Base-by-base conservation (phyloP, 2,329 filamentous ascomycete species). In the Cytospora schulzeri region DNA sequence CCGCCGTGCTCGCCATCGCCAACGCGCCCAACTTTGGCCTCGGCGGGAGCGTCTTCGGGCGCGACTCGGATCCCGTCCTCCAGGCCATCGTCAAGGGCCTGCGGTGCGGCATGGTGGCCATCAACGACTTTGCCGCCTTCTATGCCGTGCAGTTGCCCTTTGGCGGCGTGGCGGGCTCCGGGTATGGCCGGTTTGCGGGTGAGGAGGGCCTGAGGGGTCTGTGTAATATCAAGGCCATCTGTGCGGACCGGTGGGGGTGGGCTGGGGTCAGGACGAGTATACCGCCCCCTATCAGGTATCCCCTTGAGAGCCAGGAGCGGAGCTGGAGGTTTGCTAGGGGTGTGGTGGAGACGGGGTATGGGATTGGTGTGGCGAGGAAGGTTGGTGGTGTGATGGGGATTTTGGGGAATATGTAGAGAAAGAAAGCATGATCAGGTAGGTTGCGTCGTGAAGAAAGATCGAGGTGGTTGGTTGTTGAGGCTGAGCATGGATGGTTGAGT, bases 61-160 rank as follows among this genome's bases (percentile, higher is more conserved):
- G 84, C 58, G 85, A 89, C 66, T 76, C 78, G 31, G 83, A 85
- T 63, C 80, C 81, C 1, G 83, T 86, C 57, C 80, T 97, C 1
- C 77, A 83, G 19, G 79, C 79, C 19, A 86, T 96, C 31, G 87
- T 94, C 1, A 77, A 77, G 24, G 85, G 87, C 28, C 83, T 97
- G 59, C 86, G 89, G 67, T 88, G 91, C 0, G 95, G 95, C 53
- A 97, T 97, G 91, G 91, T 98, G 0, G 88, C 92, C 28, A 86
- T 99, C 70, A 99, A 99, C 75, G 95, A 99, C 79, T 99, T 99
- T 73, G 95, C 89, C 24, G 90, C 88, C 31, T 97, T 88, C 76
- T 99, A 99, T 74, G 92, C 94, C 60, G 93, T 96, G 9, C 93
- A 97, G 77, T 79, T 99, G 48, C 95, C 95, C 0, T 99, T 99